These are phyloP conservation scores for Hippophae tibetana DNA, from an alignment of 306 rosid species.

Conservation along the genomic window DNA sequence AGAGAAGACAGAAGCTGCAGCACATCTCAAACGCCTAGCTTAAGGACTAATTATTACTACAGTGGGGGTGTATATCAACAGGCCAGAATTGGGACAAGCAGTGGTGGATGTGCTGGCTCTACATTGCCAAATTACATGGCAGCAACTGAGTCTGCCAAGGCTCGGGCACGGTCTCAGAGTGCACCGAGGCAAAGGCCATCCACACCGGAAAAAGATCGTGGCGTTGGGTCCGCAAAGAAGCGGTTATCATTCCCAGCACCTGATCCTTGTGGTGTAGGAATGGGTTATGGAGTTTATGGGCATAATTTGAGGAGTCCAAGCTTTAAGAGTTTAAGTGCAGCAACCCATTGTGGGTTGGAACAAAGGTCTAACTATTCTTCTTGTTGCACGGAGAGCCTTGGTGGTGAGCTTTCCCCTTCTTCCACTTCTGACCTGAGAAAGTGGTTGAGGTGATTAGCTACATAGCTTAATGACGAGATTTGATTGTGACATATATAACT, in stretches of 20 bases:
- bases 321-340: conserved; percentile 19
- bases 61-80: conserved; percentile 42
- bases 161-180: conserved; percentile 18
- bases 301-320: conserved; percentile 25
- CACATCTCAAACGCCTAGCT: conserved; percentile 80
- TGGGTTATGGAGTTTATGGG: conserved; percentile 30
- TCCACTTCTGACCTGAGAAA: conserved; percentile 79
- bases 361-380: conserved; percentile 87
- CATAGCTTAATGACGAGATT: neutral
- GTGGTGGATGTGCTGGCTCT: conserved; percentile 1
- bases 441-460: conserved; percentile 62
- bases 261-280: conserved; percentile 6
- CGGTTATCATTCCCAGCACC: conserved; percentile 14
- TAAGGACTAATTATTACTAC: conserved; percentile 71
- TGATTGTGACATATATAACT: neutral
- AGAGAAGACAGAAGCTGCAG: conserved; percentile 69
- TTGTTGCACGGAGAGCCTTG: conserved; percentile 77
- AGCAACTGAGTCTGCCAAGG: conserved; percentile 70
- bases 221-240: conserved; percentile 15
- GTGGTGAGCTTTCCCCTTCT: conserved; percentile 88
- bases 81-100: conserved; percentile 30
- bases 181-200: conserved; percentile 19
- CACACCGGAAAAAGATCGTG: conserved; percentile 23
- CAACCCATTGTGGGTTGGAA: conserved; percentile 21
- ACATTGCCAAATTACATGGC: conserved; percentile 95